phyloP scores from a whole-genome alignment of 176 grass and related monocot genomes.

The Eleusine coracana region DNA sequence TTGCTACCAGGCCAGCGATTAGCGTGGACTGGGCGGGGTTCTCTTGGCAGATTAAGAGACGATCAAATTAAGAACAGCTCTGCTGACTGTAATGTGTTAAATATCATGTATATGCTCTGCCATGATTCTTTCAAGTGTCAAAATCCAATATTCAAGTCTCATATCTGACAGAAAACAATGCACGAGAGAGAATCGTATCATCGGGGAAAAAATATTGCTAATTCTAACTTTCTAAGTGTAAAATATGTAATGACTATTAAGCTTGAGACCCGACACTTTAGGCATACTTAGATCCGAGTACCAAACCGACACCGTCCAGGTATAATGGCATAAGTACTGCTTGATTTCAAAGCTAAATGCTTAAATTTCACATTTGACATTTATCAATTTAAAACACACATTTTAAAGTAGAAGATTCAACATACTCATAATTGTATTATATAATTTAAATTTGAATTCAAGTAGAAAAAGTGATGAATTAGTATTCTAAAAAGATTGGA shows the following conservation, averaged over 20 bases:
- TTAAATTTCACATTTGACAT: not conserved
- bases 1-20: conserved; percentile 14
- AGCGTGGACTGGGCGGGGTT: conserved; percentile 25
- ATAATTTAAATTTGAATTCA: too few species aligned
- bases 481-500: too few species aligned
- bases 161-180: not conserved
- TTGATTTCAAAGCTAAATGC: not conserved
- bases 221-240: not conserved
- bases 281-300: not conserved
- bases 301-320: too few species aligned
- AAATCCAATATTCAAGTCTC: not conserved
- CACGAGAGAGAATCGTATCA: not conserved
- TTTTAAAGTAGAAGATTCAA: too few species aligned
- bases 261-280: not conserved
- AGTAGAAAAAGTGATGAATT: too few species aligned
- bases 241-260: not conserved
- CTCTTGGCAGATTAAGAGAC: not conserved
- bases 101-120: not conserved
- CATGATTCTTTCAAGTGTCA: not conserved
- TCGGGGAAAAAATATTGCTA: not conserved
- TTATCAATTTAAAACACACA: not conserved
- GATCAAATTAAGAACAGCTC: not conserved
- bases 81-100: not conserved
- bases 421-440: too few species aligned
- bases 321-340: not conserved